A percentile compares a stretch with the other conserved stretches of the same genome.
Evolutionary conservation across 2,329 filamentous ascomycete species (phyloP).

Genomic region (Ilyonectria destructans): DNA sequence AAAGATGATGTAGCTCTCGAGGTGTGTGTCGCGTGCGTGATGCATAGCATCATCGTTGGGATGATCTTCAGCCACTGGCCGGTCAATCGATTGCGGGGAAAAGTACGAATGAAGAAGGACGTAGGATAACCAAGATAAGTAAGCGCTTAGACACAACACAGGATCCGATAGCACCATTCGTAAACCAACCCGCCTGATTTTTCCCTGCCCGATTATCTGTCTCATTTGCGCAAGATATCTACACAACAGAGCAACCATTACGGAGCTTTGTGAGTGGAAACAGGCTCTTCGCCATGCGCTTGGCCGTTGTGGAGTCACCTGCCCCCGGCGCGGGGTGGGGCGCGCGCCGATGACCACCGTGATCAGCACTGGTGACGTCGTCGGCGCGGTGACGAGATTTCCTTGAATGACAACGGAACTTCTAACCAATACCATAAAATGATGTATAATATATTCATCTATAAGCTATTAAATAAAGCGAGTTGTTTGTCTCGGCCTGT

Average conservation of each 20-base stretch:
- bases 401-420: no score
- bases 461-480: no score
- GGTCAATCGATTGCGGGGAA: constrained; percentile 38
- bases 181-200: background rate
- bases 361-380: constrained; percentile 17
- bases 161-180: background rate
- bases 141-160: background rate
- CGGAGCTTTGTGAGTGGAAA: background rate
- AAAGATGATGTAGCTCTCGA: constrained; percentile 8
- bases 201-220: background rate
- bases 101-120: constrained; percentile 38
- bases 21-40: constrained; percentile 31
- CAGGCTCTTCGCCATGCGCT: constrained; percentile 4
- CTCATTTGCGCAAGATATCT: background rate
- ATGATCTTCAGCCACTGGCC: constrained; percentile 39
- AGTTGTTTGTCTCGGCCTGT: no score
- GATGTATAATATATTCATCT: no score
- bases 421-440: no score
- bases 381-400: background rate
- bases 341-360: constrained; percentile 12
- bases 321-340: constrained; percentile 15
- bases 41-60: constrained; percentile 41
- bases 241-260: background rate
- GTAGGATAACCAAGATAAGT: constrained; percentile 22
- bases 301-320: constrained; percentile 31